Percentiles rank a stretch among this genome's conserved stretches.
These are phyloP conservation scores for Nigrospora oryzae DNA, from an alignment of 2,329 filamentous ascomycete genomes.

Conservation along the genomic window DNA sequence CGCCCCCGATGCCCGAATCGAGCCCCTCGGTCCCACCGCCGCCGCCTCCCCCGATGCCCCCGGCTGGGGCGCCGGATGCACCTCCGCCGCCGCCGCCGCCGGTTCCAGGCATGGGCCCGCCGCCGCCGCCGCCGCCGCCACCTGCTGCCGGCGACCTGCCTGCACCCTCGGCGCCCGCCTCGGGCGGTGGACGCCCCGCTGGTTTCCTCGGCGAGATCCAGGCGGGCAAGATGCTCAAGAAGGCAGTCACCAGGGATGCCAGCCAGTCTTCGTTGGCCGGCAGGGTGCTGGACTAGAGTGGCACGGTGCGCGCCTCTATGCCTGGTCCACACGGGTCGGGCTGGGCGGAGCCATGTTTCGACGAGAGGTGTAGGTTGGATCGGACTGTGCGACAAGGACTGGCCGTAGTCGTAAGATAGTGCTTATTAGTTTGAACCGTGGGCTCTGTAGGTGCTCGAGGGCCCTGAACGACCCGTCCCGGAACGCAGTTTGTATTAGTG, in stretches of 20 bases:
- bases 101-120: constrained; percentile 25
- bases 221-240: constrained; percentile 68
- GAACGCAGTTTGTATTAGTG: too few relatives aligned
- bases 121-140: constrained; percentile 36
- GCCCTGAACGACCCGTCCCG: too few relatives aligned
- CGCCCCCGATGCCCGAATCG: constrained; percentile 25
- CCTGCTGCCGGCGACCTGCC: constrained; percentile 32
- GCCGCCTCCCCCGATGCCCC: constrained; percentile 27
- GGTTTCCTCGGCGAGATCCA: constrained; percentile 78
- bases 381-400: too few relatives aligned
- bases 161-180: constrained; percentile 31
- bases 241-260: constrained; percentile 83
- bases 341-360: too few relatives aligned
- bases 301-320: neutral
- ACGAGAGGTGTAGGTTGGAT: too few relatives aligned
- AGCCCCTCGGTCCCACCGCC: constrained; percentile 22
- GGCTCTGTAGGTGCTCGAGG: too few relatives aligned
- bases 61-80: constrained; percentile 26
- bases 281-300: constrained; percentile 51
- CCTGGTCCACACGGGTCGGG: too few relatives aligned
- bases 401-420: too few relatives aligned
- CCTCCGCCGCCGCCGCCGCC: constrained; percentile 38
- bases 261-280: constrained; percentile 67
- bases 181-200: constrained; percentile 38
- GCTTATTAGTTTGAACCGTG: too few relatives aligned